Base-by-base conservation (phyloP, 306 rosid species). In the Mucuna pruriens region DNA sequence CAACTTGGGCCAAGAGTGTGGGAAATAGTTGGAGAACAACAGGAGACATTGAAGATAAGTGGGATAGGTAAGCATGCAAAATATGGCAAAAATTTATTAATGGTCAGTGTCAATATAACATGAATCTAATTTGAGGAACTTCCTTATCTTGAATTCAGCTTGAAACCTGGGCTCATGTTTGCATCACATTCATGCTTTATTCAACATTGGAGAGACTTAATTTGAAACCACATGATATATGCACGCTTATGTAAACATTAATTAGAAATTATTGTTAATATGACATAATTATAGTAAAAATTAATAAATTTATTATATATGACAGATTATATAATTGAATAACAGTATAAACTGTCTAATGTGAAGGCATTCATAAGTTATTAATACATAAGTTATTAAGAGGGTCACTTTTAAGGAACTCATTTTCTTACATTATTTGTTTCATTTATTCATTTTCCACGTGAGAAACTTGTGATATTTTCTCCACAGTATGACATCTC, bases 21-120 rank as follows among this genome's bases (percentile, higher is more conserved):
- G 97, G 92, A 63, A 91, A 93, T 71, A 93, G 94, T 77, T 93
- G 97, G 97, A 91, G 95, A 87, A 93, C 97, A 55, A 91, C 97
- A 1, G 89, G 85, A 40, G 97, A 93, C 80, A 93, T 93, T 77
- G 25, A 74, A 68, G 94, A 92, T 84, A 87, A 61, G 2, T 93
- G 97, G 97, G 46, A 70, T 0, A 91, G 92, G 97, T 92, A 36
- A 55, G 51, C 36, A 80, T 61, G 33, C 66, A 80, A 9, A 6
- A 49, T 52, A 49, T 38, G 13, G 16, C 57, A 29, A 34, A 40
- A 0, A 75, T 54, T 5, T 42, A 29, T 65, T 7, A 49, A 33
- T 42, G 19, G n/a, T 39, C n/a, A 26, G 45, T 75, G 4, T 48
- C 64, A 68, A 57, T 9, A 29, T 38, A 69, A 29, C 48, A 73